Conservation (phyloP, 257 asterid species). For the Dorcoceras hygrometricum region DNA sequence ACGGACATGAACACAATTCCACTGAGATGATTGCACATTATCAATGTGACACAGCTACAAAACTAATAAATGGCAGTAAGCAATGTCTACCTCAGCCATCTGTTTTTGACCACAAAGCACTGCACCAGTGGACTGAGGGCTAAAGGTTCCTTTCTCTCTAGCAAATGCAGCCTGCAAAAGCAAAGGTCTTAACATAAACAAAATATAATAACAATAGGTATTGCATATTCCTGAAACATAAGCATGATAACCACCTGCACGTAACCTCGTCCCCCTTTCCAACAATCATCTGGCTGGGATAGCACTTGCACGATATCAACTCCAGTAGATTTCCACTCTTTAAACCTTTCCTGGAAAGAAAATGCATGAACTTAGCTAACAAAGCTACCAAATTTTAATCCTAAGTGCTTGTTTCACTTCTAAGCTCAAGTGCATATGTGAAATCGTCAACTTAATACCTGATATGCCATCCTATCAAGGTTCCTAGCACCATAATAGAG, state of each 20-base stretch:
- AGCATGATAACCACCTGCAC: conserved; percentile 58
- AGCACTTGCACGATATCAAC: conserved; percentile 72
- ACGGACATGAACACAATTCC: too few species aligned
- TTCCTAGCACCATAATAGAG: conserved; percentile 94
- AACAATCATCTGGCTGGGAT: conserved; percentile 73
- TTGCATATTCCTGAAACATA: conserved; percentile 3
- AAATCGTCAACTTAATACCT: conserved; percentile 38
- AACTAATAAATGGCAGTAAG: not conserved
- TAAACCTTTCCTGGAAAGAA: conserved; percentile 64
- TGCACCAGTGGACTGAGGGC: conserved; percentile 68
- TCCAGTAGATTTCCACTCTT: conserved; percentile 77
- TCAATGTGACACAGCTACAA: not conserved
- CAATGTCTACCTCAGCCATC: conserved; percentile 79
- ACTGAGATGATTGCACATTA: not conserved
- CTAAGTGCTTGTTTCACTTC: conserved; percentile 2
- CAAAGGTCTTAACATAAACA: conserved; percentile 11
- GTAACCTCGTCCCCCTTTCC: conserved; percentile 81
- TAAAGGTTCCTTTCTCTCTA: conserved; percentile 56
- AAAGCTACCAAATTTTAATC: not conserved
- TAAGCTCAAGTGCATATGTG: not conserved
- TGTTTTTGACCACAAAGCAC: conserved; percentile 88
- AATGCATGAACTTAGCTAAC: not conserved
- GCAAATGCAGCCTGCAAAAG: conserved; percentile 78
- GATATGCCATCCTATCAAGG: conserved; percentile 82
- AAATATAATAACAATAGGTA: not conserved